A percentile compares a stretch with the other conserved stretches of the same genome.
Conservation (phyloP, 1,284 basidiomycete genomes). For the Puccinia polysora region DNA sequence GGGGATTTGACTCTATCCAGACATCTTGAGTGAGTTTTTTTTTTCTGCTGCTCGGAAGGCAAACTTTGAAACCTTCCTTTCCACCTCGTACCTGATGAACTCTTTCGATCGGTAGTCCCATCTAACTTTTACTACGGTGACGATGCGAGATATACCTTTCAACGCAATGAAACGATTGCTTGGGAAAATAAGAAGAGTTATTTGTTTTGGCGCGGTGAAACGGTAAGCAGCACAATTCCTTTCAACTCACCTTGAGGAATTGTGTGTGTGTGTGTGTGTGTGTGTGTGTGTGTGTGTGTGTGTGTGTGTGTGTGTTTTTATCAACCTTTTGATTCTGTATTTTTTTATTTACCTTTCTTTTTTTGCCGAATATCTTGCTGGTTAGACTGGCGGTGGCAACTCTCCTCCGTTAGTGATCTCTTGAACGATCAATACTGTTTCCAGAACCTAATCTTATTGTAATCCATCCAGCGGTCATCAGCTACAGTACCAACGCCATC, state of each 20-base stretch:
- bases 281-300: too few relatives aligned
- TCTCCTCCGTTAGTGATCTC: conserved; percentile 40
- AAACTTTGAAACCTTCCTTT: not conserved
- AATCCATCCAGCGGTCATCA: conserved; percentile 19
- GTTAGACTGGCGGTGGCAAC: conserved; percentile 41
- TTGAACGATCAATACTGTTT: not conserved
- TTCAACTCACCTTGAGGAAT: not conserved
- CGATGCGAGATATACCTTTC: conserved; percentile 41
- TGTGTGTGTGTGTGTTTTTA: not conserved
- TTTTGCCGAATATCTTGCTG: too few relatives aligned
- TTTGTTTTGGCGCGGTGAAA: conserved; percentile 42
- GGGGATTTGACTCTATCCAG: too few relatives aligned
- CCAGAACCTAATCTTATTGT: too few relatives aligned
- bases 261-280: not conserved
- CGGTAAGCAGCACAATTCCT: conserved; percentile 6
- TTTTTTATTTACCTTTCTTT: too few relatives aligned
- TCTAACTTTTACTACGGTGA: conserved; percentile 44
- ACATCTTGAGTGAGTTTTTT: conserved; percentile 34
- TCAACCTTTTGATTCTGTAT: not conserved
- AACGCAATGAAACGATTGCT: conserved; percentile 34
- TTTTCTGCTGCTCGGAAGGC: too few relatives aligned
- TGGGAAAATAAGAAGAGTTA: conserved; percentile 31
- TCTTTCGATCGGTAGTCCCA: conserved; percentile 12
- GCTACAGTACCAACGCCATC: conserved; percentile 41
- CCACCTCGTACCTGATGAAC: too few relatives aligned